Evolutionary conservation across 352 stramenopile species (phyloP).

Genomic region (Phytophthora boehmeriae): DNA sequence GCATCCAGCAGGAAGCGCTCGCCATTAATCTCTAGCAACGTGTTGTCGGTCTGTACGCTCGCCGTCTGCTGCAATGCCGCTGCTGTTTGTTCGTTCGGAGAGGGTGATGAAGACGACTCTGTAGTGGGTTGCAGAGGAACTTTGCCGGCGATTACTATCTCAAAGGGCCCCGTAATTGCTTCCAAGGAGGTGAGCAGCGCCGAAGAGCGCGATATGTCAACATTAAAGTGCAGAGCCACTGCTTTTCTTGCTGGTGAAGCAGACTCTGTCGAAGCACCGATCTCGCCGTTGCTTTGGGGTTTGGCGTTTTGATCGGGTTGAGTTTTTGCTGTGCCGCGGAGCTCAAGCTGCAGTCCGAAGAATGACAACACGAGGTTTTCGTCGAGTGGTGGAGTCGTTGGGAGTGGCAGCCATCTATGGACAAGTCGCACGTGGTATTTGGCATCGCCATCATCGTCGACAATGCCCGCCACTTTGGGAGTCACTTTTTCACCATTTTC

Average conservation of each 20-base stretch:
- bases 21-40: conserved; percentile 53
- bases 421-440: conserved; percentile 48
- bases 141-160: conserved; percentile 38
- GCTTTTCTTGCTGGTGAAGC: conserved; percentile 6
- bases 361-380: conserved; percentile 35
- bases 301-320: conserved; percentile 9
- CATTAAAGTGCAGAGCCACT: conserved; percentile 13
- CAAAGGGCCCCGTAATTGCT: conserved; percentile 37
- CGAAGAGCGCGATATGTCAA: conserved; percentile 7
- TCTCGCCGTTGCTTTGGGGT: conserved; percentile 22
- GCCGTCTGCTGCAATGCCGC: conserved; percentile 37
- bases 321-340: conserved; percentile 23
- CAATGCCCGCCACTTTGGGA: conserved; percentile 2
- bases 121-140: conserved; percentile 5
- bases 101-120: conserved; percentile 4
- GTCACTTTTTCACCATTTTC: conserved; percentile 1
- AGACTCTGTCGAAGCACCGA: conserved; percentile 1
- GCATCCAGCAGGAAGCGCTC: conserved; percentile 38
- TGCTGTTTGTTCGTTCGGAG: conserved; percentile 25
- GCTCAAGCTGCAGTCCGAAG: conserved; percentile 53
- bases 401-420: conserved; percentile 28
- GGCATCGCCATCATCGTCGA: conserved; percentile 23
- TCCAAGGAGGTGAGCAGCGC: conserved; percentile 9
- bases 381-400: conserved; percentile 7
- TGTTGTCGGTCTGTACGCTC: conserved; percentile 49